Conservation (phyloP, 1,284 basidiomycete species). For the Clitocybe nebularis region DNA sequence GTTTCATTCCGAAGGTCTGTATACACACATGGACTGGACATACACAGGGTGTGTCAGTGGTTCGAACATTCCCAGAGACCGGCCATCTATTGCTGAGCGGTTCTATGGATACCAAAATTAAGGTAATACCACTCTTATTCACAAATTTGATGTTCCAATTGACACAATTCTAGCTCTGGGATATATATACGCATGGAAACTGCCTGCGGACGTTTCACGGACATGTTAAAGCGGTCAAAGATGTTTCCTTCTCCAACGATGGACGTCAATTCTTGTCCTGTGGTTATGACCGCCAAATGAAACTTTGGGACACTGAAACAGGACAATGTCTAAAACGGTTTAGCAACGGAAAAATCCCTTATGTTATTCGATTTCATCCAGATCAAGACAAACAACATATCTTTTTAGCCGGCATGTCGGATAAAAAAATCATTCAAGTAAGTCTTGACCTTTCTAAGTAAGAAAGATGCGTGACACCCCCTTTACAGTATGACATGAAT, state of each 20-base stretch:
- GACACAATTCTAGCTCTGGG: constrained; percentile 84
- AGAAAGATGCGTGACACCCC: constrained; percentile 2
- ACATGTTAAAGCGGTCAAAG: constrained; percentile 95
- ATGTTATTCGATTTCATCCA: constrained; percentile 93
- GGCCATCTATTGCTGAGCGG: constrained; percentile 92
- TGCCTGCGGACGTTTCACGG: constrained; percentile 97
- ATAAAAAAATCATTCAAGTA: constrained; percentile 98
- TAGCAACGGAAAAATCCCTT: constrained; percentile 94
- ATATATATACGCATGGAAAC: constrained; percentile 95
- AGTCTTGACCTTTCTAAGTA: constrained; percentile 15
- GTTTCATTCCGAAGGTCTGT: constrained; percentile 92
- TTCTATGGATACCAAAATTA: constrained; percentile 99
- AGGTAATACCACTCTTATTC: constrained; percentile 45
- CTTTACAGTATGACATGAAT: constrained; percentile 84
- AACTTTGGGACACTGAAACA: constrained; percentile 99
- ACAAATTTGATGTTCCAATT: constrained; percentile 3
- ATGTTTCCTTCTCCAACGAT: constrained; percentile 92
- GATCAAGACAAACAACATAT: constrained; percentile 95
- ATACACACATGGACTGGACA: constrained; percentile 99
- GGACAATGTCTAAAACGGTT: constrained; percentile 95
- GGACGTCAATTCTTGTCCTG: constrained; percentile 90
- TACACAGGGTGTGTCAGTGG: constrained; percentile 92
- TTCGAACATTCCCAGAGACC: constrained; percentile 88
- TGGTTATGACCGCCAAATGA: constrained; percentile 94
- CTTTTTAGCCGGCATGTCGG: constrained; percentile 97